Evolutionary conservation across 768 basidiomycete genomes (phyloP), one percentile per base, ranked within the genome.

Genomic region (Russula dissimulans): DNA sequence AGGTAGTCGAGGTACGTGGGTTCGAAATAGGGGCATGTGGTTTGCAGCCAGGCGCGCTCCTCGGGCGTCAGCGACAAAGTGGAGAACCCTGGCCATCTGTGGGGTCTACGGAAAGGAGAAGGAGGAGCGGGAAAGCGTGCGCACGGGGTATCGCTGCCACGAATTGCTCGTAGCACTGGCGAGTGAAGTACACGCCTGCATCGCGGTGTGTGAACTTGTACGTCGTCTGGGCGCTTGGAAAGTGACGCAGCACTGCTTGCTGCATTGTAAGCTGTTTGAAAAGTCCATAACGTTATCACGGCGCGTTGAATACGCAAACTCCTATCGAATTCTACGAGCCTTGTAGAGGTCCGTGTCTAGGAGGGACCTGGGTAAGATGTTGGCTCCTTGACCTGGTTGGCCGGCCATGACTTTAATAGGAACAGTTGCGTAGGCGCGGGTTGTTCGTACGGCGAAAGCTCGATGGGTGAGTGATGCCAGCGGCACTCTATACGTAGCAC

Each of bases 341-440:
- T 95, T 98, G 82, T 97, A 97, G 34, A 95, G 74, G 72, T 97
- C 95, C 0, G 93, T 94, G 71, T 97, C 95, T 47, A 97, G 79
- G 54, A 97, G 76, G 15, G 91, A 94, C 32, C 65, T 62, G 0
- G 72, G 73, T 3, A 68, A 31, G 17, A 71, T 41, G 22, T n/a
- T 57, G 15, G 65, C 48, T 47, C 41, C 54, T 11, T 41, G 41
- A 50, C 61, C 52, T 29, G n/a, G 39, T 34, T 62, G 45, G 22
- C 26, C 32, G 9, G 36, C 11, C 62, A 63, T 62, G 29, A 22
- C 31, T 34, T 43, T 17, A 17, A 8, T 9, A 32, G 59, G 31
- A 54, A 39, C 36, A 18, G 17, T 10, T 36, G 34, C 34, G 34
- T 10, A 36, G 34, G 34, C 34, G 34, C 34, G 34, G 10, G 34